Evolutionary conservation across 805 yeast species (phyloP).

Genomic region (Teunomyces panamensis): DNA sequence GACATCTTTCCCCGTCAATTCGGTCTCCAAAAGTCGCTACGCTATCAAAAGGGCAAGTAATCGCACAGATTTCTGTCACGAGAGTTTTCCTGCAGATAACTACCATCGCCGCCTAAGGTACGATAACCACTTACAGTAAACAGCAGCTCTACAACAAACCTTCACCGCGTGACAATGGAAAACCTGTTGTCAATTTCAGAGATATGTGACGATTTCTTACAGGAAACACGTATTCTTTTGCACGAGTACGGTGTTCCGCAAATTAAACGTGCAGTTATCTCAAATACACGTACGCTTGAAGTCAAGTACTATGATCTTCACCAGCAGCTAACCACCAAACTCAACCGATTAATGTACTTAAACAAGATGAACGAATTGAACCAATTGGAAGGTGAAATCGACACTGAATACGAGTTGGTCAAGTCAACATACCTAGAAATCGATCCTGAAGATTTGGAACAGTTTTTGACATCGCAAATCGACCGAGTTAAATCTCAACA

Average conservation of each 20-base stretch:
- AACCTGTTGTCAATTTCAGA: neutral
- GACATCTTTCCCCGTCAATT: neutral
- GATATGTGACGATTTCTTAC: constrained; percentile 21
- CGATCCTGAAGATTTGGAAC: constrained; percentile 12
- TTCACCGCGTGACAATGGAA: neutral
- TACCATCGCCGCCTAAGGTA: neutral
- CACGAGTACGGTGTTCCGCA: constrained; percentile 36
- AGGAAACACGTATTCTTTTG: constrained; percentile 19
- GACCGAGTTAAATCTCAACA: constrained; percentile 22
- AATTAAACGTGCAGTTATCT: constrained; percentile 6
- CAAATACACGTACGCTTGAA: constrained; percentile 17
- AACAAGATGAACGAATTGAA: constrained; percentile 21
- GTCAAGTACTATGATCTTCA: constrained; percentile 23
- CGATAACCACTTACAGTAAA: no score
- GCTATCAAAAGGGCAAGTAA: no score
- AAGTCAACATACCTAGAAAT: constrained; percentile 7
- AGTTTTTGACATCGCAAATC: constrained; percentile 18
- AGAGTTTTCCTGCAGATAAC: neutral
- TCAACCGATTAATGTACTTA: constrained; percentile 29
- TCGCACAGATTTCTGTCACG: no score
- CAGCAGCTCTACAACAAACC: neutral
- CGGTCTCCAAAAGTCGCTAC: no score
- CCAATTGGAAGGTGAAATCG: constrained; percentile 12
- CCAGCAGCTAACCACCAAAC: constrained; percentile 18
- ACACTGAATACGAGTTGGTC: constrained; percentile 14